These are phyloP conservation scores for Venturia effusa DNA, from an alignment of 2,329 filamentous ascomycete genomes.

Conservation along the genomic window DNA sequence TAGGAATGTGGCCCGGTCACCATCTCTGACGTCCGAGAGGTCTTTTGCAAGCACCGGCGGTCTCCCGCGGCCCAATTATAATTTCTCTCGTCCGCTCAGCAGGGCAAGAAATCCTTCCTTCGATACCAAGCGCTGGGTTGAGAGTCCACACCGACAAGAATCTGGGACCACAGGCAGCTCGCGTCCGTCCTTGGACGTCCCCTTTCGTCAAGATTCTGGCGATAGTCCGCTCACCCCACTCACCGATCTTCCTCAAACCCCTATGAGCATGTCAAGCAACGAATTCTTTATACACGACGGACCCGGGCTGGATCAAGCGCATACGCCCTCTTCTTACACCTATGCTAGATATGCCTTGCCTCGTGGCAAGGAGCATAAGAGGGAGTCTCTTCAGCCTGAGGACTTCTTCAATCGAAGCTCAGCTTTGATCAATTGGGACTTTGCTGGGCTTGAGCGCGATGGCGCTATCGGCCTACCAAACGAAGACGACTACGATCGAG, in stretches of 20 bases:
- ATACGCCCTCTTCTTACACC: conserved; percentile 58
- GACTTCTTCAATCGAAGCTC: conserved; percentile 39
- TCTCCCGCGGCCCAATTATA: conserved; percentile 67
- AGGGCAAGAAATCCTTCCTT: conserved; percentile 49
- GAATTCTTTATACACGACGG: conserved; percentile 44
- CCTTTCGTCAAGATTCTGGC: conserved; percentile 51
- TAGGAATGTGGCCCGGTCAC: conserved; percentile 60
- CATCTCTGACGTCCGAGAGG: conserved; percentile 73
- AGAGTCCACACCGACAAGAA: conserved; percentile 24
- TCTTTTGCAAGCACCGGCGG: conserved; percentile 47
- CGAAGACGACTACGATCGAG: not conserved
- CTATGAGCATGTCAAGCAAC: conserved; percentile 62
- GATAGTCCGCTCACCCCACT: conserved; percentile 57
- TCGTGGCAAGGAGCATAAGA: conserved; percentile 66
- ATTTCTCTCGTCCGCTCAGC: conserved; percentile 88
- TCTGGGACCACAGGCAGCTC: conserved; percentile 22
- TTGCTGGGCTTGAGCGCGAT: not conserved
- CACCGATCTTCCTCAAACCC: conserved; percentile 54
- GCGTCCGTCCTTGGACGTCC: conserved; percentile 37
- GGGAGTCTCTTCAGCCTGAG: conserved; percentile 39
- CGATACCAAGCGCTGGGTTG: conserved; percentile 28
- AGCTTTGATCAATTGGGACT: conserved; percentile 11
- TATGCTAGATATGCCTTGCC: conserved; percentile 80
- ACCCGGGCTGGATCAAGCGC: conserved; percentile 30
- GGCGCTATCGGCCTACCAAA: not conserved